Evolutionary conservation across 164 flowering plant species (phyloP).

Genomic region (Hamamelis virginiana): DNA sequence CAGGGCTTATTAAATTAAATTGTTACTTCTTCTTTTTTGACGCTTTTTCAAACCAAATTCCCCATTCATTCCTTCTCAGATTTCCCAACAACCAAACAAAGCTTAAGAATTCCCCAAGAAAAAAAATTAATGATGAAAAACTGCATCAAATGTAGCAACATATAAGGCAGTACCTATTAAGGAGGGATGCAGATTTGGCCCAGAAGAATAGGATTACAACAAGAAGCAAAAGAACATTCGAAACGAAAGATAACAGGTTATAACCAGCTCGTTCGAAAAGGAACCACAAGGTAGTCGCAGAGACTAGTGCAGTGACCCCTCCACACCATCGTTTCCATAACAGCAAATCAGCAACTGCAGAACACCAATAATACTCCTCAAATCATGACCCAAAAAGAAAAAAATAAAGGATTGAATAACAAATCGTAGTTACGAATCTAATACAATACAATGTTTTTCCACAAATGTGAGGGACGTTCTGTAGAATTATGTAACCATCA

Average conservation of each 20-base stretch:
- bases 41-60: no score
- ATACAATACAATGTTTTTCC: not conserved
- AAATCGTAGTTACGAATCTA: not conserved
- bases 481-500: not conserved
- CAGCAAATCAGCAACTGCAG: slow-evolving; percentile 75
- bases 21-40: no score
- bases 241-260: slow-evolving; percentile 46
- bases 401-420: not conserved
- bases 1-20: no score
- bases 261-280: slow-evolving; percentile 70
- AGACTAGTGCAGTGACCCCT: slow-evolving; percentile 35
- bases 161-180: slow-evolving; percentile 55
- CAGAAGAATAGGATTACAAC: slow-evolving; percentile 71
- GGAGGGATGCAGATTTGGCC: slow-evolving; percentile 84
- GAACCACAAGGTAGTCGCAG: slow-evolving; percentile 58
- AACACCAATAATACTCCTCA: not conserved
- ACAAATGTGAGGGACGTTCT: not conserved
- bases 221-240: slow-evolving; percentile 66
- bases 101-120: not conserved
- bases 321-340: slow-evolving; percentile 60
- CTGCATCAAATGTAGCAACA: not conserved
- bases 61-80: no score
- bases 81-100: not conserved
- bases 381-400: not conserved
- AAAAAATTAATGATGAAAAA: not conserved